Conservation (phyloP, 108 stramenopile genomes). For the Aurantiochytrium sp. region DNA sequence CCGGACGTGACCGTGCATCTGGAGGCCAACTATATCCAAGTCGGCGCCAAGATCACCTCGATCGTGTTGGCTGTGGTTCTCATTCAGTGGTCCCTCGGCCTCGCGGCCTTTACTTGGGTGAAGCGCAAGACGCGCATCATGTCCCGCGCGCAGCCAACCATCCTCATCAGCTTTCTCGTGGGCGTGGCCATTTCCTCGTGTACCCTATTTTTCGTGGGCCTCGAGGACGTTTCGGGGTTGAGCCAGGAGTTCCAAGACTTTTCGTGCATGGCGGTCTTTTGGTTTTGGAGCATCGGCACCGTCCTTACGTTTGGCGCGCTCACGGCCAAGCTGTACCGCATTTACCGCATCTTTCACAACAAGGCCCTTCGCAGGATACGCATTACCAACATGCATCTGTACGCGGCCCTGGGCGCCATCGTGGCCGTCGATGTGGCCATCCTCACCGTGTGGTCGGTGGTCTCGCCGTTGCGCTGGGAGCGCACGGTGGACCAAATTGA, state of each 20-base stretch:
- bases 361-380: background rate
- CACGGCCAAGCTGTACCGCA: background rate
- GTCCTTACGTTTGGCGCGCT: background rate
- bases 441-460: background rate
- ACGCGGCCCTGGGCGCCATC: background rate
- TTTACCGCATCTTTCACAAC: background rate
- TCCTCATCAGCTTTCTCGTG: background rate
- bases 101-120: background rate
- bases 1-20: background rate
- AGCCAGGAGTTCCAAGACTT: background rate
- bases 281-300: constrained; percentile 8
- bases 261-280: constrained; percentile 5
- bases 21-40: background rate
- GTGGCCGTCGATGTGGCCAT: background rate
- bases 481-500: background rate
- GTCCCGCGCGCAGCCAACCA: constrained; percentile 29
- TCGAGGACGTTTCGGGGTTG: background rate
- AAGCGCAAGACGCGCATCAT: constrained; percentile 6
- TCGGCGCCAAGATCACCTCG: background rate
- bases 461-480: background rate
- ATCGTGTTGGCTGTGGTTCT: background rate
- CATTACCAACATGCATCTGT: constrained; percentile 4
- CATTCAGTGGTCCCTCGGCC: background rate
- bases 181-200: background rate
- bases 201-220: background rate